Conservation (phyloP, 352 stramenopile genomes). For the Phytophthora rubi region DNA sequence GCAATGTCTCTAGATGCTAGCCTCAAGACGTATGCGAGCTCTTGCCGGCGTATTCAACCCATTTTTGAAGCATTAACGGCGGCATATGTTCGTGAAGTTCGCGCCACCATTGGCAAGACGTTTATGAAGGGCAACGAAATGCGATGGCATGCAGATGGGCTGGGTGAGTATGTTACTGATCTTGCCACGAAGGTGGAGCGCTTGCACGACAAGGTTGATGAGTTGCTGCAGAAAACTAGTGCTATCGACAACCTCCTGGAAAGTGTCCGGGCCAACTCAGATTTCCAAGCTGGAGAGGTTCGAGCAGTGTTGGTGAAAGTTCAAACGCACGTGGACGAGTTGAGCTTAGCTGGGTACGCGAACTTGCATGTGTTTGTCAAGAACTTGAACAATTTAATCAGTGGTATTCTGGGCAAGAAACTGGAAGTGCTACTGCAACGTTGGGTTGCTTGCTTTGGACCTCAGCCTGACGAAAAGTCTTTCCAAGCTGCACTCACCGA, state of each 20-base stretch:
- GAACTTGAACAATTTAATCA: constrained; percentile 91
- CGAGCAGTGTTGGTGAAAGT: constrained; percentile 82
- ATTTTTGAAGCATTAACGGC: constrained; percentile 83
- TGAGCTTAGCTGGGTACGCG: constrained; percentile 95
- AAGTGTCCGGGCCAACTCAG: constrained; percentile 60
- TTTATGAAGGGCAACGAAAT: constrained; percentile 91
- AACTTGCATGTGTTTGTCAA: constrained; percentile 94
- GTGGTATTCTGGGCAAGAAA: constrained; percentile 83
- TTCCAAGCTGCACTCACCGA: constrained; percentile 55
- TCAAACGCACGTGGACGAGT: constrained; percentile 94
- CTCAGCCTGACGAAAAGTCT: constrained; percentile 66
- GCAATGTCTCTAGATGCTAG: constrained; percentile 97
- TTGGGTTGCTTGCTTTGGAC: constrained; percentile 77
- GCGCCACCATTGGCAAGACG: constrained; percentile 88
- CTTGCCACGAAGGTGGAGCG: constrained; percentile 94
- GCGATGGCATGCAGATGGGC: constrained; percentile 86
- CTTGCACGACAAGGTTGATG: constrained; percentile 98
- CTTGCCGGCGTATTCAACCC: constrained; percentile 80
- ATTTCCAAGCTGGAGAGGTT: constrained; percentile 60
- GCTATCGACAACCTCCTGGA: constrained; percentile 94
- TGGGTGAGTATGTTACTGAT: constrained; percentile 89
- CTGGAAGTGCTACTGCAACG: constrained; percentile 63
- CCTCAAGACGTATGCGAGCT: constrained; percentile 93
- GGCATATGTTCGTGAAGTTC: constrained; percentile 83
- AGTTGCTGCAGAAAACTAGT: constrained; percentile 93